Evolutionary conservation across 345 rosid species (phyloP).

Genomic region (Eucalyptus tenuipes): DNA sequence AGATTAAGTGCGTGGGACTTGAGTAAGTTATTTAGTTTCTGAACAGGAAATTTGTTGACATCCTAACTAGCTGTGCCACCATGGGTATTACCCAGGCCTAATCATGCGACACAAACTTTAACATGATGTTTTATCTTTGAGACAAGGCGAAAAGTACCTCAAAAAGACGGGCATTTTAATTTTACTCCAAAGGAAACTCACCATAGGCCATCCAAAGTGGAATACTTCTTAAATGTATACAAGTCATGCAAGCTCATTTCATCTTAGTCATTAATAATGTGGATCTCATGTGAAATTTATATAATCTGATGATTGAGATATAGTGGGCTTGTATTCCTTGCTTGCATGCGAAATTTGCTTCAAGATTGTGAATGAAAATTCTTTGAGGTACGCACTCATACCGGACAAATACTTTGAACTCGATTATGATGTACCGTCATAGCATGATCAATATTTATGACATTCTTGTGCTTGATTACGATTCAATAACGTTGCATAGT

Average conservation of each 20-base stretch:
- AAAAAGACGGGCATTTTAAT: background rate
- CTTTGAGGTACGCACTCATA: background rate
- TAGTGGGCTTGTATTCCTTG: accelerated
- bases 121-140: background rate
- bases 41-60: background rate
- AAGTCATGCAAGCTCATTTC: background rate
- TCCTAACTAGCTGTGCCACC: background rate
- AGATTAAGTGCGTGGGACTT: background rate
- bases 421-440: background rate
- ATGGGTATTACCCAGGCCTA: background rate
- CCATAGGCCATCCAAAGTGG: background rate
- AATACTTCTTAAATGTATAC: background rate
- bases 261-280: background rate
- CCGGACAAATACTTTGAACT: background rate
- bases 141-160: background rate
- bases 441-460: too few relatives aligned
- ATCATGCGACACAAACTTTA: too few relatives aligned
- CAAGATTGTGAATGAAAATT: background rate
- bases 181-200: background rate
- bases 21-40: background rate
- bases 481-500: too few relatives aligned
- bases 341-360: accelerated
- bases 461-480: background rate
- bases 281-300: background rate
- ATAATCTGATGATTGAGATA: background rate